Evolutionary conservation across 257 asterid genomes (phyloP).

Genomic region (Gentiana macrophylla): DNA sequence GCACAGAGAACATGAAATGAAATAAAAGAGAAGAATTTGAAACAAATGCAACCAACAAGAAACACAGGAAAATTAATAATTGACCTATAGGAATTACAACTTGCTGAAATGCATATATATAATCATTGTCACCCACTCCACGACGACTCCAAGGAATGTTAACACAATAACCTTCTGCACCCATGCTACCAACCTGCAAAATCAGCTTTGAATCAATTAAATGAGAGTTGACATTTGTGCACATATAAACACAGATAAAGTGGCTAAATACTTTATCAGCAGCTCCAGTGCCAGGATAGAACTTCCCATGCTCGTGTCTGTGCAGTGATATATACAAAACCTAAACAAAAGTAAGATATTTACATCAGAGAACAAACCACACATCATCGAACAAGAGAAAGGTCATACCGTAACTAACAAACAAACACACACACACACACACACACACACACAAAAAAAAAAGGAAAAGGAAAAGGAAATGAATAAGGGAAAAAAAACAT

Average conservation of each 20-base stretch:
- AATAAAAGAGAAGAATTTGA: neutral
- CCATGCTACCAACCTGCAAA: constrained; percentile 80
- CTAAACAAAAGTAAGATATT: constrained; percentile 29
- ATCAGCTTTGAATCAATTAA: neutral
- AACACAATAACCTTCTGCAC: constrained; percentile 94
- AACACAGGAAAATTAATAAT: neutral
- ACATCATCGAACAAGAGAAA: constrained; percentile 1
- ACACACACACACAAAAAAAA: too few species aligned
- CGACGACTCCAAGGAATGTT: constrained; percentile 93
- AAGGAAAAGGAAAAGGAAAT: too few species aligned
- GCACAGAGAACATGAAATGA: neutral
- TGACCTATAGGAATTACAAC: constrained; percentile 92
- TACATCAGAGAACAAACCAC: constrained; percentile 1
- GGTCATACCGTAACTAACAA: neutral
- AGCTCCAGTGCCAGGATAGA: constrained; percentile 98
- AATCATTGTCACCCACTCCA: constrained; percentile 97
- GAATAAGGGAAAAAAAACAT: too few species aligned
- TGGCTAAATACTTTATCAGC: constrained; percentile 59
- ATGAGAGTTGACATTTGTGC: neutral
- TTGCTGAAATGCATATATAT: constrained; percentile 83
- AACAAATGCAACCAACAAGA: neutral
- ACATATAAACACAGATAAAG: constrained; percentile 2
- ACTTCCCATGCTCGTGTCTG: constrained; percentile 87
- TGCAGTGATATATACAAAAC: constrained; percentile 93
- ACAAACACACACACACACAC: too few species aligned